Evolutionary conservation across 768 basidiomycete genomes (phyloP), one percentile per base, ranked within the genome.

Genomic region (Candolleomyces aberdarensis): DNA sequence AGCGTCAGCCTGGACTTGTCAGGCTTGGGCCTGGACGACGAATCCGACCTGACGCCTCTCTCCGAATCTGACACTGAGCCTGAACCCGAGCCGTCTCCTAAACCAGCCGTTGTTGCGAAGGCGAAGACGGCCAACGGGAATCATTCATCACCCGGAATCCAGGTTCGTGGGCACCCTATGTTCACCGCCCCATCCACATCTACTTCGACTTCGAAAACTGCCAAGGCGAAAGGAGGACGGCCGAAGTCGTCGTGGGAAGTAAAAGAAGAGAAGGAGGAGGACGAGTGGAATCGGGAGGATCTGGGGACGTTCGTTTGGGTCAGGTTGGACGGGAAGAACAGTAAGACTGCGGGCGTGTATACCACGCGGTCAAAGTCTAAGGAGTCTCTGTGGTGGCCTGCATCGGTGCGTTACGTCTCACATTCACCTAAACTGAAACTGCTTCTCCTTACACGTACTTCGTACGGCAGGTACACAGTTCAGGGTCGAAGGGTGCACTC

Each of bases 321-420:
- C 9, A 74, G 83, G 0, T 68, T 88, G 57, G 75, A 84, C 55
- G 71, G 74, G 17, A 66, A 59, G 48, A 67, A 64, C 5, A 78
- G 76, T 20, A 17, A 39, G 36, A 50, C 46, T n/a, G 47, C 54
- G 15, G 61, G 68, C 11, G 68, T 80, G 15, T 73, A 71, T 8
- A 72, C 76, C 43, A 71, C 67, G 14, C n/a, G 13, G n/a, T 66
- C 67, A 20, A 64, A 71, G 20, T 52, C 67, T 20, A 66, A 69
- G 40, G 68, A 67, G 32, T 56, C 61, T 59, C 71, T 84, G 43
- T 91, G 89, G 89, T 91, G 89, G 89, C 89, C 89, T 20, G 87
- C 79, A 31, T 80, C 81, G 76, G 89, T 89, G 66, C 64, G 76
- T 72, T 57, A 10, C 52, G 26, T 62, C 20, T 78, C 69, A 15